These are phyloP conservation scores for Tylopilus sp. DNA, from an alignment of 768 basidiomycete genomes.

Conservation along the genomic window DNA sequence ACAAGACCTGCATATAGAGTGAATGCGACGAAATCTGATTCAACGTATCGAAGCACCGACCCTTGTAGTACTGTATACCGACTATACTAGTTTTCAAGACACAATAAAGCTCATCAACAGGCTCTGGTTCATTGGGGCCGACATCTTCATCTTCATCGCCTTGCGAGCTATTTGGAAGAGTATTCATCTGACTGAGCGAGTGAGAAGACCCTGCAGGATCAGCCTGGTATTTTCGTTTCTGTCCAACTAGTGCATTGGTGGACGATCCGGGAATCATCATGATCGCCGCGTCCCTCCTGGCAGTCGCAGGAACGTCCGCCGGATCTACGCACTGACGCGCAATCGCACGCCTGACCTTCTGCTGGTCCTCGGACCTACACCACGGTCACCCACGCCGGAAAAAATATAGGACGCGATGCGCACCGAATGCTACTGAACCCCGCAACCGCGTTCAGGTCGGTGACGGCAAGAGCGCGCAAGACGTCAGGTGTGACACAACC, in stretches of 20 bases:
- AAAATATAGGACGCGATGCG: constrained; percentile 9
- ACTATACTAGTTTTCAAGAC: constrained; percentile 61
- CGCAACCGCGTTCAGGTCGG: constrained; percentile 39
- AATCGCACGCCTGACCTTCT: constrained; percentile 59
- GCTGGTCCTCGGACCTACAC: constrained; percentile 55
- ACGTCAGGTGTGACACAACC: constrained; percentile 66
- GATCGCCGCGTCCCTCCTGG: constrained; percentile 23
- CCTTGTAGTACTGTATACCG: constrained; percentile 81
- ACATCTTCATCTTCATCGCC: constrained; percentile 46
- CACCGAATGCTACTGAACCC: constrained; percentile 56
- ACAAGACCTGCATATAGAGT: constrained; percentile 59
- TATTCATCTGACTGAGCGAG: constrained; percentile 11
- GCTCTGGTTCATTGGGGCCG: constrained; percentile 42
- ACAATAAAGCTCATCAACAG: constrained; percentile 66
- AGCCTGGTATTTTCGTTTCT: constrained; percentile 45
- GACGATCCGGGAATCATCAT: constrained; percentile 9
- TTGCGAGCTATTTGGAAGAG: constrained; percentile 9
- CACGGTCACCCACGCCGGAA: neutral
- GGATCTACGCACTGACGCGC: constrained; percentile 52
- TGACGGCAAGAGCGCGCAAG: constrained; percentile 45
- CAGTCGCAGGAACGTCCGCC: constrained; percentile 50
- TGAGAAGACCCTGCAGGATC: constrained; percentile 18
- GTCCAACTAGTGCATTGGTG: constrained; percentile 14
- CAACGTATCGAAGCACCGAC: constrained; percentile 29
- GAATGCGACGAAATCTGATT: neutral